Conservation (phyloP, 2,329 filamentous ascomycete genomes). For the Fusarium albosuccineum region DNA sequence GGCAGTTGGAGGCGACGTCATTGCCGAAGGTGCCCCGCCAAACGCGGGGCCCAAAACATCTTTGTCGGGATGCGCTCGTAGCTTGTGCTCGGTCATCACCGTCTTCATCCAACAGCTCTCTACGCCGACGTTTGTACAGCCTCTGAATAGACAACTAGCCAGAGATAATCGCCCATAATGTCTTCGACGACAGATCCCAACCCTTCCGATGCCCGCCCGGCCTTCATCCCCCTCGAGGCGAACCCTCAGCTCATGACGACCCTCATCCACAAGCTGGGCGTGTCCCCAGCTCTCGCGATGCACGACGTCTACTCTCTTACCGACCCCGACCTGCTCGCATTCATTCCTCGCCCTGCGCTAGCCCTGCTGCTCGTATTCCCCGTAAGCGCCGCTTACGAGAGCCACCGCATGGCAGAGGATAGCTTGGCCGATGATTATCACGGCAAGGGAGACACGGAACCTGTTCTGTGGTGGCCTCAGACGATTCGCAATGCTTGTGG, state of each 20-base stretch:
- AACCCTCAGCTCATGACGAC: slow-evolving; percentile 91
- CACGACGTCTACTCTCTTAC: slow-evolving; percentile 94
- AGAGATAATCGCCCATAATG: slow-evolving; percentile 41
- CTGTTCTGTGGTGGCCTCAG: slow-evolving; percentile 94
- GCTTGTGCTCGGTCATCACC: background rate
- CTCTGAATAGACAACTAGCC: background rate
- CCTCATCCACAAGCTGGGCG: slow-evolving; percentile 85
- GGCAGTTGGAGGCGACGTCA: slow-evolving; percentile 30
- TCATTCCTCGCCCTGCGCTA: slow-evolving; percentile 88
- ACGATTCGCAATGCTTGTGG: slow-evolving; percentile 96
- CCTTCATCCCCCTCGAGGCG: slow-evolving; percentile 73
- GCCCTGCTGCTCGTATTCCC: slow-evolving; percentile 95
- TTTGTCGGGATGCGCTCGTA: background rate
- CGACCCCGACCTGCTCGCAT: slow-evolving; percentile 84
- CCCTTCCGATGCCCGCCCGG: slow-evolving; percentile 53
- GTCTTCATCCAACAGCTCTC: background rate
- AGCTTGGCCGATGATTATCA: slow-evolving; percentile 71
- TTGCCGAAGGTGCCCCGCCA: slow-evolving; percentile 17
- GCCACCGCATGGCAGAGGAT: slow-evolving; percentile 81
- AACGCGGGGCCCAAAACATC: slow-evolving; percentile 22
- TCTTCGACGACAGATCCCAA: slow-evolving; percentile 56
- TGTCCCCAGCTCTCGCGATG: slow-evolving; percentile 81
- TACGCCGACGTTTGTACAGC: background rate
- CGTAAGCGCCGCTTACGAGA: slow-evolving; percentile 82
- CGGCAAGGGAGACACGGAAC: slow-evolving; percentile 76